Conservation (phyloP, 148 eudicot genomes). For the Chenopodium berlandieri region DNA sequence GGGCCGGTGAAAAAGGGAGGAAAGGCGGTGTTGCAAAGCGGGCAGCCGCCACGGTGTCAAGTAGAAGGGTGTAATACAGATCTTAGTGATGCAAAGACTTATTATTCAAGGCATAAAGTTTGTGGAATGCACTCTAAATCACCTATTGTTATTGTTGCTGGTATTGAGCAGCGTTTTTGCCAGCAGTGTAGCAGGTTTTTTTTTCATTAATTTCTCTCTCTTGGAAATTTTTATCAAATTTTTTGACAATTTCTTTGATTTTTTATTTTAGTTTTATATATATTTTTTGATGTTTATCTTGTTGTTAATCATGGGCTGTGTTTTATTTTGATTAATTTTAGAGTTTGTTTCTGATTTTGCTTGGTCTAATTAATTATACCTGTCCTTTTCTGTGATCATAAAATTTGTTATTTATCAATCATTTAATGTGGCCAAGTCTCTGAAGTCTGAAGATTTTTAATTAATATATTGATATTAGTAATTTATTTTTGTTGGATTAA, state of each 20-base stretch:
- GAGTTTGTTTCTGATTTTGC: neutral
- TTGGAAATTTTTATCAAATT: neutral
- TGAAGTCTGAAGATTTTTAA: neutral
- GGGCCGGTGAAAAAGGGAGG: slow-evolving; percentile 38
- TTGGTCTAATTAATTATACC: neutral
- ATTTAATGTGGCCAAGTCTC: slow-evolving; percentile 11
- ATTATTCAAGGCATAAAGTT: slow-evolving; percentile 91
- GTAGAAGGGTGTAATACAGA: slow-evolving; percentile 86
- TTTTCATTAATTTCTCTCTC: neutral
- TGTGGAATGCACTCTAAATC: slow-evolving; percentile 84
- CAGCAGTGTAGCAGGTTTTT: slow-evolving; percentile 93
- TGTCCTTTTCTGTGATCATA: slow-evolving; percentile 22
- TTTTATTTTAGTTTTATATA: neutral
- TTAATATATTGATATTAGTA: neutral
- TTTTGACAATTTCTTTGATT: neutral
- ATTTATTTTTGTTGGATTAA: slow-evolving; percentile 1
- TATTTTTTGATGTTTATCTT: neutral
- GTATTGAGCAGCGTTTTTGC: slow-evolving; percentile 83
- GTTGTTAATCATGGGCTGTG: neutral
- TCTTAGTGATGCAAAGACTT: slow-evolving; percentile 84
- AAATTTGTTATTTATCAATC: neutral
- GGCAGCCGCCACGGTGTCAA: slow-evolving; percentile 83
- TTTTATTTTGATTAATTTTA: neutral
- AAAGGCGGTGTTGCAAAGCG: slow-evolving; percentile 41
- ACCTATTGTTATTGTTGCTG: slow-evolving; percentile 60